Evolutionary conservation across 1,284 basidiomycete genomes (phyloP).

Genomic region (Naganishia sp.): DNA sequence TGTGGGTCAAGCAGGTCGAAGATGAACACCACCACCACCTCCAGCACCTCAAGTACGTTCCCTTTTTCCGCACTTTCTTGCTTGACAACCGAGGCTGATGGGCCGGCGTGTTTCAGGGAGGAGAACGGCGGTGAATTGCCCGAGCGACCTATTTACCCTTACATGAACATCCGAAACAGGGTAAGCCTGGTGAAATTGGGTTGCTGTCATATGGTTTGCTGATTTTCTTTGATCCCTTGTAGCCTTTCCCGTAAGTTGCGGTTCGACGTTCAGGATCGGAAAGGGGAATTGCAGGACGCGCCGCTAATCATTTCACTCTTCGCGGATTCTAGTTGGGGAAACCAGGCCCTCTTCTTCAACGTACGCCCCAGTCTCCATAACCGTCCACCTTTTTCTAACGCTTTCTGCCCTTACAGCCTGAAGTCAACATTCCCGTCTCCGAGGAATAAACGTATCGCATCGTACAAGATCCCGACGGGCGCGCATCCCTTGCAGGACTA

Average conservation of each 20-base stretch:
- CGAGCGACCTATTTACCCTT: constrained; percentile 33
- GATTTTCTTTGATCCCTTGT: background rate
- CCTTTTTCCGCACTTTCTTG: background rate
- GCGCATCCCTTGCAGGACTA: background rate
- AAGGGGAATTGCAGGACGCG: background rate
- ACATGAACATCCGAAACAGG: constrained; percentile 36
- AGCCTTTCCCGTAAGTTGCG: constrained; percentile 33
- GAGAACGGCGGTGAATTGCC: constrained; percentile 35
- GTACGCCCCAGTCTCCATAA: background rate
- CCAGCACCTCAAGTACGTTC: constrained; percentile 32
- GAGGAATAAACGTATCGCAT: constrained; percentile 24
- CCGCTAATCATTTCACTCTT: background rate
- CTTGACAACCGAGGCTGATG: background rate
- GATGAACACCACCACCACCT: constrained; percentile 34
- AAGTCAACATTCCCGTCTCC: constrained; percentile 29
- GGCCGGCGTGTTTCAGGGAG: constrained; percentile 4
- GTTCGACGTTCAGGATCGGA: background rate
- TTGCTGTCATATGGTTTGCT: background rate
- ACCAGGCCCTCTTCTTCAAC: constrained; percentile 34
- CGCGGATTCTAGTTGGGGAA: constrained; percentile 19
- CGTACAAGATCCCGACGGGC: background rate
- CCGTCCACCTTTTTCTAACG: background rate
- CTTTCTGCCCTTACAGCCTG: constrained; percentile 3
- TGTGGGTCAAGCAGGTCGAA: constrained; percentile 36
- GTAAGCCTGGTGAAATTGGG: background rate